phyloP scores from a whole-genome alignment of 352 stramenopile species.

The Pythium guiyangense region DNA sequence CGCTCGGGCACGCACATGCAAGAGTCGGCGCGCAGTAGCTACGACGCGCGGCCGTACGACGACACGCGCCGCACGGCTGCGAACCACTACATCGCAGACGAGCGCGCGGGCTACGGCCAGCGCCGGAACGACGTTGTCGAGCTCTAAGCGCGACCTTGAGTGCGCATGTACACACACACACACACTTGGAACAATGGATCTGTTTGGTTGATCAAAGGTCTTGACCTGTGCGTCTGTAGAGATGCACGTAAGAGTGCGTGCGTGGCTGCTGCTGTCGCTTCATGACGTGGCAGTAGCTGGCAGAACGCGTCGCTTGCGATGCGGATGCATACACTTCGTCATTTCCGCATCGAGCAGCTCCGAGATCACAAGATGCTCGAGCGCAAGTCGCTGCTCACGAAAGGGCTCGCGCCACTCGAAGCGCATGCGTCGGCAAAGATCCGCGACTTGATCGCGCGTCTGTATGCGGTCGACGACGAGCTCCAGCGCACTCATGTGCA shows the following conservation, averaged over 20 bases:
- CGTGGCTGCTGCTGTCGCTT: too few species aligned
- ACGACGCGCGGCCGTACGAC: constrained; percentile 39
- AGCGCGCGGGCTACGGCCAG: constrained; percentile 33
- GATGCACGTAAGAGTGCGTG: too few species aligned
- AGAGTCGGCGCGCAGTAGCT: constrained; percentile 12
- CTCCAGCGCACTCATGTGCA: constrained; percentile 46
- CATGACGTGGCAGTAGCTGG: too few species aligned
- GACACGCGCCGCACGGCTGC: constrained; percentile 27
- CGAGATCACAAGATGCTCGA: constrained; percentile 5
- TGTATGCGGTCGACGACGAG: constrained; percentile 49
- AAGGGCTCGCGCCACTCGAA: constrained; percentile 32
- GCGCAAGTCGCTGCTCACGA: constrained; percentile 37
- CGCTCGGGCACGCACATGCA: constrained; percentile 47
- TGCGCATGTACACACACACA: not conserved
- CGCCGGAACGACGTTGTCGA: constrained; percentile 59
- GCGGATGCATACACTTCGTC: not conserved
- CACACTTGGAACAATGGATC: too few species aligned
- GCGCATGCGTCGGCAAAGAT: constrained; percentile 21
- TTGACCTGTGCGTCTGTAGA: too few species aligned
- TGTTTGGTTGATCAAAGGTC: too few species aligned
- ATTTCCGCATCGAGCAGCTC: not conserved
- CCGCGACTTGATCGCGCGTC: constrained; percentile 24
- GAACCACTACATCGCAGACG: constrained; percentile 51
- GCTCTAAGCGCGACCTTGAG: constrained; percentile 20
- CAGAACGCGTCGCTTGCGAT: too few species aligned